Evolutionary conservation across 1,284 basidiomycete species (phyloP), one percentile per base, ranked within the genome.

Genomic region (Cryptococcus sp.): DNA sequence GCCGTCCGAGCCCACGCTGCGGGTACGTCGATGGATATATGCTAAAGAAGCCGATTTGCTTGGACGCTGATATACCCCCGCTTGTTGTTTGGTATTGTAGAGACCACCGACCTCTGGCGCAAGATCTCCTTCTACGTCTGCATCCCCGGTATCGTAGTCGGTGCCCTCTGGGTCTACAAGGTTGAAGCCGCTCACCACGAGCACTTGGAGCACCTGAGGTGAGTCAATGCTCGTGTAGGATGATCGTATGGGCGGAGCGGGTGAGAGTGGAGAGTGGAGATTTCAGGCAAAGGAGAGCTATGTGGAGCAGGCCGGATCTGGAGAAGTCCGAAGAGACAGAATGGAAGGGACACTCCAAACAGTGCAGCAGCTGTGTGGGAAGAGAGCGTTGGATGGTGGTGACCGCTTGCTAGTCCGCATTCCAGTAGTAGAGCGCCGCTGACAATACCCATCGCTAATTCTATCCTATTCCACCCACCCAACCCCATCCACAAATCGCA

Each of bases 121-220:
- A 72, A 72, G 60, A 70, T 76, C 70, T 67, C 66, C 62, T 73
- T 71, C 66, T 78, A 68, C 68, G 70, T 76, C 60, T 75, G 73
- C 60, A 62, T 75, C 52, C 76, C 76, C 58, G 74, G 65, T 54
- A 59, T 65, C 57, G 54, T 73, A 46, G 65, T 67, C 50, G 68
- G 68, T 58, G 62, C 63, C 17, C 40, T 65, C 45, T 78, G 73
- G 72, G 70, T 69, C 50, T 78, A 66, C 62, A 72, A 75, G 65
- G 63, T 72, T 43, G 76, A 78, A 65, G 47, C 66, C 30, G 76
- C 71, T 42, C 76, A 78, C 69, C 61, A 63, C 58, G 66, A 65
- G 55, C 76, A 77, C 64, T 55, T 71, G 35, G 64, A 61, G 53
- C 62, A 64, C 49, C 42, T 60, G 47, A 60, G 63, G 61, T 67